Evolutionary conservation across 192 early-diverging fungal genomes (phyloP), one percentile per base, ranked within the genome.

Genomic region (Coemansia sp.): DNA sequence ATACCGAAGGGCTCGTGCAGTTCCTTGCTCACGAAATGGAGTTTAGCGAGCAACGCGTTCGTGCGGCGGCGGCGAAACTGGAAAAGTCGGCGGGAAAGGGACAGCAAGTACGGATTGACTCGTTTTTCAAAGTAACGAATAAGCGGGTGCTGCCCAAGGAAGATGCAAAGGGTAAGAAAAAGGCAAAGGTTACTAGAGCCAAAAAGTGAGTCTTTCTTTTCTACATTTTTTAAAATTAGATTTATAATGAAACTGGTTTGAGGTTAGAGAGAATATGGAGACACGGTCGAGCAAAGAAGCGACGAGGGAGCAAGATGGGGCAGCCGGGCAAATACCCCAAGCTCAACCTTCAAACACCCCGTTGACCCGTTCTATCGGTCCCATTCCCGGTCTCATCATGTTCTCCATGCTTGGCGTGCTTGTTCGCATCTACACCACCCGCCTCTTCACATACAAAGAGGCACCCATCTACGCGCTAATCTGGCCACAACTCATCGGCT

Each of bases 21-120:
- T 98, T 91, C 65, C 80, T 99, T 60, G 94, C 95, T 12, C 73
- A 86, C n/a, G 94, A 99, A 67, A 99, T 97, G 83, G 92, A 91
- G 60, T 99, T 99, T 83, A 93, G 78, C 66, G 95, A 97, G 79
- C 95, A 97, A 76, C 87, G 95, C 35, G 88, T 99, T 21, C 85
- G 93, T 1, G 87, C 87, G 56, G 88, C 85, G 9, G 85, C 87
- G 4, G 86, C 91, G 39, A 96, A 94, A 69, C 80, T 99, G 27
- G 66, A 84, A 14, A 94, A 94, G 78, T 83, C 89, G 19, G 56
- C 86, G 14, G 89, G 87, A 24, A 83, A 83, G 17, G 90, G 89
- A n/a, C 91, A 90, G 21, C 97, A 99, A 77, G 94, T 90, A 51
- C 84, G 97, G 21, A 78, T 99, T 56, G 94, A 94, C 57, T 83